Evolutionary conservation across 108 stramenopile species (phyloP), one percentile per base, ranked within the genome.

Genomic region (Cyclotella sp.): DNA sequence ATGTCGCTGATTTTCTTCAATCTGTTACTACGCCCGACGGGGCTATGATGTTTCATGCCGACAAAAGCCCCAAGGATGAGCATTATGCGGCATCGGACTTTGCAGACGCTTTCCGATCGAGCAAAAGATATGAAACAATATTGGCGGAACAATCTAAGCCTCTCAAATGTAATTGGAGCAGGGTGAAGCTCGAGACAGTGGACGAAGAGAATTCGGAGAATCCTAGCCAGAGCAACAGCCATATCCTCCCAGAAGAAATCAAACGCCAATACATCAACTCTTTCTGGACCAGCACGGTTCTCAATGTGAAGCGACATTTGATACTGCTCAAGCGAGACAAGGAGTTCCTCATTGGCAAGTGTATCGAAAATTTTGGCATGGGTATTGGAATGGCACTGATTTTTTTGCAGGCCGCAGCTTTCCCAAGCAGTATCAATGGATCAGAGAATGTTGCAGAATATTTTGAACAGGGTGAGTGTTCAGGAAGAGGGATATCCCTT

Each of bases 1-100:
- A 96, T 73, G 88, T 90, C 22, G 96, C 92, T 6, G 95, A 96
- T 72, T 96, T 92, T 68, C 63, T 92, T 28, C 91, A 92, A 73
- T 75, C 83, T 19, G 72, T 92, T 64, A 76, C 91, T 22, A 89
- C 86, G 26, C 69, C 73, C 30, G 82, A 83, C 62, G 82, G 82
- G n/a, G 39, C 21, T 51, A 57, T 74, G 68, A 68, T 83, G 66
- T 79, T 83, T 24, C 15, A 72, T 47, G 63, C 73, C 21, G 53
- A 63, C 4, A 47, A 63, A 19, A 75, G 82, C 60, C 78, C 78
- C 14, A 59, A 44, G 46, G 64, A 82, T 51, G 67, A 82, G 53
- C 82, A 83, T 57, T 83, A 75, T 70, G 62, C 77, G 40, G 62
- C 82, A 54, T 15, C 27, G 10, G 16, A 40, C 22, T 83, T 83